A percentile compares a stretch with the other conserved stretches of the same genome.
Evolutionary conservation across 768 basidiomycete genomes (phyloP).

Genomic region (Boletus speciosus): DNA sequence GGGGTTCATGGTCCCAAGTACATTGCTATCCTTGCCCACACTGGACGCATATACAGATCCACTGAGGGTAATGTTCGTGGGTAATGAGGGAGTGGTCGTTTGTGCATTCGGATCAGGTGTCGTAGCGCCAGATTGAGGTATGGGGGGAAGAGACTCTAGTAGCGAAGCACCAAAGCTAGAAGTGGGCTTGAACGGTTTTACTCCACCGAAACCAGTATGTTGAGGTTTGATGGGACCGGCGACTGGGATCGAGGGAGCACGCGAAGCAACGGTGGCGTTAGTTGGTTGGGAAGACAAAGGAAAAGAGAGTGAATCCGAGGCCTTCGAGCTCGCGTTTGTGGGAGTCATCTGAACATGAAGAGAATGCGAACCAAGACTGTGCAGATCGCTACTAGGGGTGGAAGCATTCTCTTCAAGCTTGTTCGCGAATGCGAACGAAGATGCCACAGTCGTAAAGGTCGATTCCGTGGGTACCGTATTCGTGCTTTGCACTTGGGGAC

Average conservation of each 20-base stretch:
- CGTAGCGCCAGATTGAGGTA: slow-evolving; percentile 54
- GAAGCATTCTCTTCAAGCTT: slow-evolving; percentile 28
- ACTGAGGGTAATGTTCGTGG: slow-evolving; percentile 13
- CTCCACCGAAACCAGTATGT: slow-evolving; percentile 50
- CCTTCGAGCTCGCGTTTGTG: slow-evolving; percentile 39
- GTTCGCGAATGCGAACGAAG: slow-evolving; percentile 56
- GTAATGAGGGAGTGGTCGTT: slow-evolving; percentile 24
- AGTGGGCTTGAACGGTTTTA: slow-evolving; percentile 81
- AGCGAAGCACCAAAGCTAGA: slow-evolving; percentile 77
- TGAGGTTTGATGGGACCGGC: slow-evolving; percentile 39
- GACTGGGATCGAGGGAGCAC: slow-evolving; percentile 33
- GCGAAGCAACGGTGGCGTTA: slow-evolving; percentile 36
- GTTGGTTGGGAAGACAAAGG: slow-evolving; percentile 50
- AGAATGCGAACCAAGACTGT: slow-evolving; percentile 17
- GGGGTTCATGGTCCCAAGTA: slow-evolving; percentile 29
- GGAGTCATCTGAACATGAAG: slow-evolving; percentile 34
- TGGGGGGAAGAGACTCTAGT: slow-evolving; percentile 69
- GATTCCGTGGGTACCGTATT: slow-evolving; percentile 30
- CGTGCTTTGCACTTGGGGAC: slow-evolving; percentile 26
- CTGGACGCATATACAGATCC: slow-evolving; percentile 10
- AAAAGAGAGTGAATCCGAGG: slow-evolving; percentile 47
- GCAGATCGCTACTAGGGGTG: slow-evolving; percentile 2
- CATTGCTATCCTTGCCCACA: slow-evolving; percentile 17
- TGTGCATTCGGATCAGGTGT: slow-evolving; percentile 39
- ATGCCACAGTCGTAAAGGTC: slow-evolving; percentile 67